Conservation (phyloP, 2,329 filamentous ascomycete genomes). For the Cladosporium sp. region DNA sequence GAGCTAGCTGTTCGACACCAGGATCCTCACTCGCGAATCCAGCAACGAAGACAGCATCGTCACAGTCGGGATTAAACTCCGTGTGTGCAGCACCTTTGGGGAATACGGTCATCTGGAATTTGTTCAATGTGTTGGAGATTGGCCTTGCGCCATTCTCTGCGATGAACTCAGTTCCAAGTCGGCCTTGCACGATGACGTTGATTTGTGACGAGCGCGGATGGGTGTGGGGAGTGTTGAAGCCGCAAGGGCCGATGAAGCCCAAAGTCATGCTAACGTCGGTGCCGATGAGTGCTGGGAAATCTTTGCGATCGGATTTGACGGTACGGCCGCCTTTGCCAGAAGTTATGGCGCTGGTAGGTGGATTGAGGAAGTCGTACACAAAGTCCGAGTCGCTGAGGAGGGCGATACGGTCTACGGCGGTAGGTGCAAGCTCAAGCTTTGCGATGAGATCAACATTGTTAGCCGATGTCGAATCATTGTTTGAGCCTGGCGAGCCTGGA, state of each 20-base stretch:
- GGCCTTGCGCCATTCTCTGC: slow-evolving; percentile 37
- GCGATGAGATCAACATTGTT: slow-evolving; percentile 13
- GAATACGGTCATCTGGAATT: slow-evolving; percentile 52
- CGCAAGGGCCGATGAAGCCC: slow-evolving; percentile 49
- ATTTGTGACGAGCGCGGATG: slow-evolving; percentile 54
- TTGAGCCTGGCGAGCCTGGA: neutral
- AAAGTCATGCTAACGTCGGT: slow-evolving; percentile 50
- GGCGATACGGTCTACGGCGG: slow-evolving; percentile 37
- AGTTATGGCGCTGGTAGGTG: slow-evolving; percentile 25
- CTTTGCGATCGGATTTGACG: slow-evolving; percentile 51
- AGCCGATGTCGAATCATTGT: neutral
- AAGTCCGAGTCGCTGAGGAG: slow-evolving; percentile 43
- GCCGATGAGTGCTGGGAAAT: slow-evolving; percentile 54
- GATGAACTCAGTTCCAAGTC: slow-evolving; percentile 50
- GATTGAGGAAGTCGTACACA: slow-evolving; percentile 28
- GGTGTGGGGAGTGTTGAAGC: slow-evolving; percentile 55
- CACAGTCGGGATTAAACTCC: slow-evolving; percentile 55
- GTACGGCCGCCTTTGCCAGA: slow-evolving; percentile 47
- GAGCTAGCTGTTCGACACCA: slow-evolving; percentile 48
- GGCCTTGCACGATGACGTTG: slow-evolving; percentile 48
- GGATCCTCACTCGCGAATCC: slow-evolving; percentile 50
- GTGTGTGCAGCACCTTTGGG: slow-evolving; percentile 53
- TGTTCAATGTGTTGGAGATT: slow-evolving; percentile 34
- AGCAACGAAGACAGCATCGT: slow-evolving; percentile 48
- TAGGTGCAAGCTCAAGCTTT: slow-evolving; percentile 22